phyloP scores from a whole-genome alignment of 192 early-diverging fungal genomes.

The Coemansia sp. region DNA sequence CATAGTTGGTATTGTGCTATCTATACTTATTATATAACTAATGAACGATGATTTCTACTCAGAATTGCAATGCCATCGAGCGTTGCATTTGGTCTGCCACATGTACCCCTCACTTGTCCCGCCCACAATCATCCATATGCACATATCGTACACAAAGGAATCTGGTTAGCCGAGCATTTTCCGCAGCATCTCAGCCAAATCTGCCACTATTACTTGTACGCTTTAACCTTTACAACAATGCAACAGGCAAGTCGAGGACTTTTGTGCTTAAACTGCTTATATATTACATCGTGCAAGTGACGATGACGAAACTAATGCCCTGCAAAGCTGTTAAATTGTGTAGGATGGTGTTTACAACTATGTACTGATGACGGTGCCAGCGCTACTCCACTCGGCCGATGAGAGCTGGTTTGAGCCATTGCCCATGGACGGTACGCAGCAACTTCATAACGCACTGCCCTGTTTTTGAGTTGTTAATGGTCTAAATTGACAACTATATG shows the following conservation, averaged over 20 bases:
- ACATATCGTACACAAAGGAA: not conserved
- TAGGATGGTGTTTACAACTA: slow-evolving; percentile 47
- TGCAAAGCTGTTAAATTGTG: too few relatives aligned
- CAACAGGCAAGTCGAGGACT: not conserved
- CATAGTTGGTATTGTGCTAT: not conserved
- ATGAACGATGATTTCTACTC: not conserved
- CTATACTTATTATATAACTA: not conserved
- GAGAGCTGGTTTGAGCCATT: slow-evolving; percentile 38
- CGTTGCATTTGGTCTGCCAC: too few relatives aligned
- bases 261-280: too few relatives aligned
- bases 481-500: not conserved
- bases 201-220: not conserved
- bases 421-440: slow-evolving; percentile 27
- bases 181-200: not conserved
- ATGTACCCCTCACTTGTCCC: not conserved
- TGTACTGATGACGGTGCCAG: slow-evolving; percentile 36
- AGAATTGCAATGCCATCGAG: too few relatives aligned
- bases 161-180: not conserved
- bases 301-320: too few relatives aligned
- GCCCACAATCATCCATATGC: not conserved
- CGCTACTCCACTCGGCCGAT: slow-evolving; percentile 34
- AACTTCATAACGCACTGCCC: not conserved
- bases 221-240: not conserved
- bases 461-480: too few relatives aligned
- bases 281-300: too few relatives aligned